Evolutionary conservation across 257 asterid genomes (phyloP).

Genomic region (Galeopsis tetrahit): DNA sequence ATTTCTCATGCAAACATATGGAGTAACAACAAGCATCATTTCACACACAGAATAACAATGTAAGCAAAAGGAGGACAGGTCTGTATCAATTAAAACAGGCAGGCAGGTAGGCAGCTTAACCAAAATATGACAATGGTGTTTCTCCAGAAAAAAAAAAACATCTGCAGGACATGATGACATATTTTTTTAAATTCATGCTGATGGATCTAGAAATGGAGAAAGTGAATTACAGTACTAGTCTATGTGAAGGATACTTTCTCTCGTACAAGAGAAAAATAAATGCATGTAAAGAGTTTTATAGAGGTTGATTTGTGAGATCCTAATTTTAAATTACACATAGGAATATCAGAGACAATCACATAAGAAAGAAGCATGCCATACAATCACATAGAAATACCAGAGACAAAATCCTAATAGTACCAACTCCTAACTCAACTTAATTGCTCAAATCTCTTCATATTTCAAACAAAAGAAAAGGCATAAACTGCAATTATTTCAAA

Average conservation of each 20-base stretch:
- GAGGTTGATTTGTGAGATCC: neutral
- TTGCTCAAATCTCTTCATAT: conserved; percentile 10
- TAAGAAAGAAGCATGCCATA: too few species aligned
- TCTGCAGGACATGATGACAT: neutral
- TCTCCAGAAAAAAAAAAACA: conserved; percentile 9
- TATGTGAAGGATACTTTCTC: neutral
- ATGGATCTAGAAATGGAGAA: neutral
- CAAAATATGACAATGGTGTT: neutral
- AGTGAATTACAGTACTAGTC: neutral
- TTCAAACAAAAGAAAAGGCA: neutral
- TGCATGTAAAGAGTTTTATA: neutral
- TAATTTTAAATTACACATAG: neutral
- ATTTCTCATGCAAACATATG: neutral
- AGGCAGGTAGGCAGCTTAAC: neutral
- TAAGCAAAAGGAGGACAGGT: neutral
- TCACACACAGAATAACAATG: neutral
- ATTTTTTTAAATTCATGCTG: neutral
- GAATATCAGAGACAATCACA: too few species aligned
- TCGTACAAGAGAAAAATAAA: neutral
- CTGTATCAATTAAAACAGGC: neutral
- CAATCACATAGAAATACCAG: too few species aligned
- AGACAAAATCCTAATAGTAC: too few species aligned
- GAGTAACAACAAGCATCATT: conserved; percentile 14
- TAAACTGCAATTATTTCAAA: neutral
- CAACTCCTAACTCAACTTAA: conserved; percentile 4